phyloP scores from a whole-genome alignment of 768 basidiomycete species.

The Pleurotus ostreatus region DNA sequence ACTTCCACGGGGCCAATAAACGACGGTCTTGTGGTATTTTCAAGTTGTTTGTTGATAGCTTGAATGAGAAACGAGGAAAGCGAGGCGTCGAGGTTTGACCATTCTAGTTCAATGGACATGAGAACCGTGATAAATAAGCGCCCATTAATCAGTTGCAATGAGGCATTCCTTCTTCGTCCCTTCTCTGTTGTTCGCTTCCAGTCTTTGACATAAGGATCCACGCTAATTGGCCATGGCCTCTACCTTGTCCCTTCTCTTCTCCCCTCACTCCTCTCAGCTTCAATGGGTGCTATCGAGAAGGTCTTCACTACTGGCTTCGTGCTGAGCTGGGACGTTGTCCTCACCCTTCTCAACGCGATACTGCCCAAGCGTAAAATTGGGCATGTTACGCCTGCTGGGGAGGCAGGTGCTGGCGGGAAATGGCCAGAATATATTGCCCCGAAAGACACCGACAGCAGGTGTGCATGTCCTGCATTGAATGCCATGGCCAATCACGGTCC shows the following conservation, averaged over 20 bases:
- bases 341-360: slow-evolving; percentile 50
- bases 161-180: not conserved
- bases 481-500: slow-evolving; percentile 82
- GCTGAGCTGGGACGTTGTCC: slow-evolving; percentile 46
- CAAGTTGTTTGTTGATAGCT: slow-evolving; percentile 76
- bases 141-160: not conserved
- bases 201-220: no score
- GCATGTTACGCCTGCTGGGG: slow-evolving; percentile 49
- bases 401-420: slow-evolving; percentile 52
- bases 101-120: slow-evolving; percentile 97
- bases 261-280: not conserved
- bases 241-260: not conserved
- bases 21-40: slow-evolving; percentile 71
- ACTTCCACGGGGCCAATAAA: slow-evolving; percentile 93
- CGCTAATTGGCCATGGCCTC: no score
- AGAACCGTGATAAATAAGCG: not conserved
- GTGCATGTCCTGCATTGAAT: slow-evolving; percentile 73
- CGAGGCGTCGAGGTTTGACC: slow-evolving; percentile 74
- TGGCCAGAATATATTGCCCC: slow-evolving; percentile 70
- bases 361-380: slow-evolving; percentile 47
- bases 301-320: slow-evolving; percentile 16
- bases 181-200: not conserved
- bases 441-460: slow-evolving; percentile 61
- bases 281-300: not conserved
- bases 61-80: slow-evolving; percentile 68